phyloP scores from a whole-genome alignment of 2,329 filamentous ascomycete species.

The Ophiostoma novo-ulmi region DNA sequence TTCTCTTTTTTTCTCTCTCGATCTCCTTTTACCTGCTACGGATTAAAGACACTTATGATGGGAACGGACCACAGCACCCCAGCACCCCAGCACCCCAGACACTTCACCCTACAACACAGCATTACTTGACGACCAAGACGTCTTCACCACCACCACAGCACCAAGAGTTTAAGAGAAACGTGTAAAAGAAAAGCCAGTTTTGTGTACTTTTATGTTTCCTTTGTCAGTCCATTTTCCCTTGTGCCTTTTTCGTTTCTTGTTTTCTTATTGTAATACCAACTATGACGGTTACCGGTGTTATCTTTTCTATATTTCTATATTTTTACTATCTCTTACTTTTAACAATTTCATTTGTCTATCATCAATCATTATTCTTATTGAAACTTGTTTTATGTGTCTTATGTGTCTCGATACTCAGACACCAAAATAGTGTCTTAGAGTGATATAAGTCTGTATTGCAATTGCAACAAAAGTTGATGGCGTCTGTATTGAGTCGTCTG shows the following conservation, averaged over 20 bases:
- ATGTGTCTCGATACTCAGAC: background rate
- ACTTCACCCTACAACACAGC: background rate
- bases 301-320: background rate
- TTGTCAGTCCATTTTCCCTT: background rate
- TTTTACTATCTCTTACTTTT: background rate
- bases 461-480: no score
- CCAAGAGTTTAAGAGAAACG: slow-evolving; percentile 7
- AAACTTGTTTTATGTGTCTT: no score
- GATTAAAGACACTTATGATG: slow-evolving; percentile 5
- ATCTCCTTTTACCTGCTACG: background rate
- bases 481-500: background rate
- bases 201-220: slow-evolving; percentile 12
- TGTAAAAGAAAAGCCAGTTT: slow-evolving; percentile 9
- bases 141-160: background rate
- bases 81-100: background rate
- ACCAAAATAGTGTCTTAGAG: background rate
- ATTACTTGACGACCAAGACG: background rate
- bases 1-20: background rate
- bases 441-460: background rate
- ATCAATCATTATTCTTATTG: background rate
- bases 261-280: slow-evolving; percentile 17
- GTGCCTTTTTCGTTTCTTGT: background rate
- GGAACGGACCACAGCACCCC: slow-evolving; percentile 5
- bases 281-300: slow-evolving; percentile 9
- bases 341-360: slow-evolving; percentile 5